A percentile compares a stretch with the other conserved stretches of the same genome.
Conservation (phyloP, 768 basidiomycete species). For the Saitozyma sp. region DNA sequence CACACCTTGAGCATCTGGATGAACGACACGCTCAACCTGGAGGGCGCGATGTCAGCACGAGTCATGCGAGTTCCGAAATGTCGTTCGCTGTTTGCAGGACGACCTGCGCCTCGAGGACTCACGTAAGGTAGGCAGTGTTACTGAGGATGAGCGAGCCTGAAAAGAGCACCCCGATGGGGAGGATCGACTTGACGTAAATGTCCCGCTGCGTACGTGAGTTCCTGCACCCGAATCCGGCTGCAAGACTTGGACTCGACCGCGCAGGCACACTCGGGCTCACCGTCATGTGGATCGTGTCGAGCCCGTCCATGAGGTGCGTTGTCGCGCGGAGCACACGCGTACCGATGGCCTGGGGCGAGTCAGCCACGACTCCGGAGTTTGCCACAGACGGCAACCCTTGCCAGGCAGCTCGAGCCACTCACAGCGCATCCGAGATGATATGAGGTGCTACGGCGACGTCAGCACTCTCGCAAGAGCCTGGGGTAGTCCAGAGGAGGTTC, state of each 20-base stretch:
- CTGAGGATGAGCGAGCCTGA: constrained; percentile 85
- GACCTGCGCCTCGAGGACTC: constrained; percentile 2
- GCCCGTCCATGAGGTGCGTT: constrained; percentile 48
- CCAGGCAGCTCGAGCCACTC: constrained; percentile 5
- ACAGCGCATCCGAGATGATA: constrained; percentile 49
- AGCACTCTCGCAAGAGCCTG: background rate
- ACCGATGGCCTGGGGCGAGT: constrained; percentile 37
- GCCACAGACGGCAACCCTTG: too few species aligned
- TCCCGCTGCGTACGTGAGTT: constrained; percentile 22
- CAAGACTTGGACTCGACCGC: background rate
- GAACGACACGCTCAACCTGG: constrained; percentile 62
- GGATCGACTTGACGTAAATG: constrained; percentile 72
- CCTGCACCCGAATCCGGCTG: background rate
- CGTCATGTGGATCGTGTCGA: constrained; percentile 48
- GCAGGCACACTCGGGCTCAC: constrained; percentile 22
- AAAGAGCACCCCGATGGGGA: constrained; percentile 92
- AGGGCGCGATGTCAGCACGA: background rate
- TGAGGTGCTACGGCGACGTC: constrained; percentile 28
- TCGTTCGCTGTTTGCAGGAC: background rate
- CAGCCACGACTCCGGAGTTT: background rate
- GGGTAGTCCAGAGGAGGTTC: background rate
- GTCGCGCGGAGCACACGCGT: constrained; percentile 44
- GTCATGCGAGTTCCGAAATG: background rate
- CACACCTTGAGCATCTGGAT: constrained; percentile 63
- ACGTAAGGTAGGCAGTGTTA: constrained; percentile 75